Conservation (phyloP, 2,329 filamentous ascomycete genomes). For the Nigrograna mackinnonii region DNA sequence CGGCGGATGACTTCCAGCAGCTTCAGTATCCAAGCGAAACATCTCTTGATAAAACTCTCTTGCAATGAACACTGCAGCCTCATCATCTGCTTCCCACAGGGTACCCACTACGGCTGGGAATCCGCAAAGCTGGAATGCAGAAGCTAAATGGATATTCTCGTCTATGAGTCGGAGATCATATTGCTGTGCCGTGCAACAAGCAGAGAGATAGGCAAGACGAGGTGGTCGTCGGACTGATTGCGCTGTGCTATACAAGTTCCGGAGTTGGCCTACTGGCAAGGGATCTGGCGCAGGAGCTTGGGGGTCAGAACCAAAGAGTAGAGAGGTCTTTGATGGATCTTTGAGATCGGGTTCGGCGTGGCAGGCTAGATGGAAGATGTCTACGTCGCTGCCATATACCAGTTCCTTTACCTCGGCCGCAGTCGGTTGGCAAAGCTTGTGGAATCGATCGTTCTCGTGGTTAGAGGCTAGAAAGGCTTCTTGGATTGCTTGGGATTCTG, state of each 20-base stretch:
- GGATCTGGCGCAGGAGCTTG: conserved; percentile 2
- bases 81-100: conserved; percentile 33
- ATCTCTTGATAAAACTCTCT: conserved; percentile 20
- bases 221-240: not conserved
- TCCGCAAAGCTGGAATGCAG: conserved; percentile 41
- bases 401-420: conserved; percentile 2
- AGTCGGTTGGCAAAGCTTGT: conserved; percentile 3
- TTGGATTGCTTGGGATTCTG: conserved; percentile 3
- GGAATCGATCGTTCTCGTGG: conserved; percentile 2
- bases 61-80: conserved; percentile 23
- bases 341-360: conserved; percentile 13
- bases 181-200: conserved; percentile 41
- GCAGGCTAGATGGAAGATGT: conserved; percentile 21
- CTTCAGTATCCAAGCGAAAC: conserved; percentile 12
- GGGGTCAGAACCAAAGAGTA: conserved; percentile 7
- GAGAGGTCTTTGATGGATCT: conserved; percentile 16
- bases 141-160: conserved; percentile 40
- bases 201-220: conserved; percentile 40
- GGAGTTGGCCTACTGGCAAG: conserved; percentile 1
- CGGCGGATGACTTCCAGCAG: conserved; percentile 2
- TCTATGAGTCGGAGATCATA: conserved; percentile 21
- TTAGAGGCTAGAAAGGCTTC: conserved; percentile 9
- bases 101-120: conserved; percentile 40
- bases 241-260: not conserved
- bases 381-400: conserved; percentile 5